Base-by-base conservation (phyloP, 2,329 filamentous ascomycete species). In the Penicillium sp. region DNA sequence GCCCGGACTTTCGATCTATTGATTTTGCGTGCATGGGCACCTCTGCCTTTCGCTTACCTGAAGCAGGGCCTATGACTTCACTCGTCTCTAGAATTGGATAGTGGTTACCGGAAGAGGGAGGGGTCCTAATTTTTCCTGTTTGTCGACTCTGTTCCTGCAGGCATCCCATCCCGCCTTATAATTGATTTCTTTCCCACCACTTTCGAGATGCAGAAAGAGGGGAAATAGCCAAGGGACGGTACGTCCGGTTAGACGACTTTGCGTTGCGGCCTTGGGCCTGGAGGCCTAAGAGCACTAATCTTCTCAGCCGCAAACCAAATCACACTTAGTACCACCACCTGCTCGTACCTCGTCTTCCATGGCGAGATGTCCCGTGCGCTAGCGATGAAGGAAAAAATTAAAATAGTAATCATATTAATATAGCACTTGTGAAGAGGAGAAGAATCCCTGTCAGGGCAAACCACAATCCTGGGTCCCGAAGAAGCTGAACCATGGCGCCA, bases 1-100 rank as follows among this genome's bases (percentile, higher is more conserved):
- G 35, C 16, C 33, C 14, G 21, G 48, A 33, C 47, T 49, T 40
- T 14, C 50, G 43, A 48, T 55, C 52, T 55, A 55, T 55, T 55
- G 52, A 55, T 42, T 47, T 43, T 55, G 52, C 33, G 11, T 55
- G 43, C 52, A 42, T 47, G 24, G 28, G 35, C 26, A 26, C 24
- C 24, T 28, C 20, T 8, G 28, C 28, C 16, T 14, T 8, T 14
- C 5, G n/a, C n/a, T n/a, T n/a, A 40, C 9, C 48, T 14, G 20
- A 24, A 18, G 7, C 38, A 30, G 40, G 20, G 3, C 38, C 51
- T n/a, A 40, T 54, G 51, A 54, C 42, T 28, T 54, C 51, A 54
- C 18, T 28, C 23, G 24, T 28, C 40, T 26, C 9, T 3, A 12
- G 5, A 20, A 21, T 18, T 35, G 11, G 16, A 16, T 26, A 12